Evolutionary conservation across 1,284 basidiomycete genomes (phyloP).

Genomic region (Blastosporella zonata): DNA sequence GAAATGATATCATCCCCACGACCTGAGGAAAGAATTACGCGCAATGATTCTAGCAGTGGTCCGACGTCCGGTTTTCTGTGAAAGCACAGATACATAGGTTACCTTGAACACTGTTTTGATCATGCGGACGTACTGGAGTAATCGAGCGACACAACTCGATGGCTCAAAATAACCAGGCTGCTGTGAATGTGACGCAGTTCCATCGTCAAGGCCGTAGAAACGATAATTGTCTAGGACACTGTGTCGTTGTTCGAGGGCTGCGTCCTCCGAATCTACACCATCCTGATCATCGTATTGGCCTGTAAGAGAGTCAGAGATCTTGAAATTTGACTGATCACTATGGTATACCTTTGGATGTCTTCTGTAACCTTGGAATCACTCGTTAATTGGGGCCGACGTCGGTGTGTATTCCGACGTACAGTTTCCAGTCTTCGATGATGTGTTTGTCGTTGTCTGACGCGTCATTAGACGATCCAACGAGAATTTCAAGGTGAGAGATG

Average conservation of each 20-base stretch:
- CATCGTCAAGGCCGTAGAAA: background rate
- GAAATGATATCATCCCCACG: slow-evolving; percentile 70
- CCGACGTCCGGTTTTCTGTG: slow-evolving; percentile 25
- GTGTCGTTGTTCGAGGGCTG: slow-evolving; percentile 8
- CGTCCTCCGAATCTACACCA: slow-evolving; percentile 4
- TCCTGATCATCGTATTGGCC: background rate
- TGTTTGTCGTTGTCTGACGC: slow-evolving; percentile 20
- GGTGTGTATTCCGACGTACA: slow-evolving; percentile 18
- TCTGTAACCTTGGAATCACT: slow-evolving; percentile 12
- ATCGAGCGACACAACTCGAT: slow-evolving; percentile 13
- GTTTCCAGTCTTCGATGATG: slow-evolving; percentile 26
- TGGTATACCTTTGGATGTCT: slow-evolving; percentile 5
- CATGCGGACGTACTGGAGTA: slow-evolving; percentile 19
- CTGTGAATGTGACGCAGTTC: background rate
- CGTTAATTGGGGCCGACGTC: slow-evolving; percentile 3
- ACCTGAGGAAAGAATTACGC: slow-evolving; percentile 32
- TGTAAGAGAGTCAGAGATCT: background rate
- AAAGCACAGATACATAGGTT: background rate
- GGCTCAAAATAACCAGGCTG: background rate
- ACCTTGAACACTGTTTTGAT: background rate
- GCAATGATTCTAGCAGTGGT: slow-evolving; percentile 29
- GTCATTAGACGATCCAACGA: slow-evolving; percentile 25
- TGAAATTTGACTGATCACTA: background rate
- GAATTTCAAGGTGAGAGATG: slow-evolving; percentile 23
- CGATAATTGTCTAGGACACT: slow-evolving; percentile 18